Conservation (phyloP, 768 basidiomycete species). For the Serendipita sp. region DNA sequence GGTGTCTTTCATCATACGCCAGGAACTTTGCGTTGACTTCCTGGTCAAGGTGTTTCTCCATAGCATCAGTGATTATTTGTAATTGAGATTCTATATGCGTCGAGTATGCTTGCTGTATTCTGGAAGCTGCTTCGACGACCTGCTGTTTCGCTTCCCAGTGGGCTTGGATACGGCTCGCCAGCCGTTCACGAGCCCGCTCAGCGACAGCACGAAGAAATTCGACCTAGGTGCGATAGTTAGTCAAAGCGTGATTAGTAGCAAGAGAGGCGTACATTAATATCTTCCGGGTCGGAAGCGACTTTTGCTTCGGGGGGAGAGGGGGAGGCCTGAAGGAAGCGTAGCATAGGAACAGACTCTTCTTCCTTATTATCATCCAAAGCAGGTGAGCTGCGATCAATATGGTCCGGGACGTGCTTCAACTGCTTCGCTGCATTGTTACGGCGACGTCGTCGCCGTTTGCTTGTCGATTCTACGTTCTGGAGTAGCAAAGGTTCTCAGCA, state of each 20-base stretch:
- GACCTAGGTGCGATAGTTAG: not conserved
- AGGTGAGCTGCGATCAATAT: not conserved
- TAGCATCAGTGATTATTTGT: not conserved
- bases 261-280: not conserved
- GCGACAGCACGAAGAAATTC: not conserved
- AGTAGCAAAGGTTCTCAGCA: not conserved
- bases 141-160: not conserved
- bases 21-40: not conserved
- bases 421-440: not conserved
- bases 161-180: not conserved
- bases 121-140: not conserved
- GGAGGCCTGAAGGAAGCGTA: not conserved
- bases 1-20: not conserved
- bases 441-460: not conserved
- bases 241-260: not conserved
- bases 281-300: not conserved
- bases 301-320: not conserved
- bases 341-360: not conserved
- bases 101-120: not conserved
- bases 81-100: not conserved
- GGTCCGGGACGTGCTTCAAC: not conserved
- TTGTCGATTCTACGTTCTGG: not conserved
- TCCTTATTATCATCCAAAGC: not conserved
- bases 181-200: constrained; percentile 2
- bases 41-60: not conserved